Percentiles rank a stretch among this genome's conserved stretches.
These are phyloP conservation scores for Heracleum sosnowskyi DNA, from an alignment of 129 eudicot species.

Conservation along the genomic window DNA sequence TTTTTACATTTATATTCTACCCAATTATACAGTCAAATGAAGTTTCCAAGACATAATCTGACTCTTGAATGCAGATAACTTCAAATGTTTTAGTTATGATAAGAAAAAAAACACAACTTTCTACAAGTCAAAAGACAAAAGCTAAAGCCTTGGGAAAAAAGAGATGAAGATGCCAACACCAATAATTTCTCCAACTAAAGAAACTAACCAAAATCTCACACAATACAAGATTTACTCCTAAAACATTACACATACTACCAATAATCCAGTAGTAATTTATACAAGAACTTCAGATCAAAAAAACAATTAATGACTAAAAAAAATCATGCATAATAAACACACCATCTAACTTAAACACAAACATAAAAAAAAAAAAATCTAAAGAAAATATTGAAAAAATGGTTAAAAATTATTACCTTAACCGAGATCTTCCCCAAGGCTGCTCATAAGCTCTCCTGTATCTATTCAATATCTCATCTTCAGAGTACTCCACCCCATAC, in stretches of 20 bases:
- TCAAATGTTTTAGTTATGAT: background rate
- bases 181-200: background rate
- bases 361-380: no score
- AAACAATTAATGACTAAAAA: background rate
- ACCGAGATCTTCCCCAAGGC: constrained; percentile 96
- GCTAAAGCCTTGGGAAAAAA: background rate
- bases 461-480: constrained; percentile 68
- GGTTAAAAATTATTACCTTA: constrained; percentile 44
- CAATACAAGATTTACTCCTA: background rate
- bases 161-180: background rate
- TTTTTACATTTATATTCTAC: background rate
- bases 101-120: background rate
- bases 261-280: background rate
- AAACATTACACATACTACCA: background rate
- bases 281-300: background rate
- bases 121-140: background rate
- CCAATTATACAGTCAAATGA: background rate
- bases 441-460: constrained; percentile 90
- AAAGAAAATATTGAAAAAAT: background rate
- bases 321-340: background rate
- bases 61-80: background rate
- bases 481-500: constrained; percentile 79
- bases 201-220: background rate
- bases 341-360: background rate
- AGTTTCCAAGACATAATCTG: background rate